Evolutionary conservation across 2,329 filamentous ascomycete genomes (phyloP).

Genomic region (Kalaharituber pfeilii): DNA sequence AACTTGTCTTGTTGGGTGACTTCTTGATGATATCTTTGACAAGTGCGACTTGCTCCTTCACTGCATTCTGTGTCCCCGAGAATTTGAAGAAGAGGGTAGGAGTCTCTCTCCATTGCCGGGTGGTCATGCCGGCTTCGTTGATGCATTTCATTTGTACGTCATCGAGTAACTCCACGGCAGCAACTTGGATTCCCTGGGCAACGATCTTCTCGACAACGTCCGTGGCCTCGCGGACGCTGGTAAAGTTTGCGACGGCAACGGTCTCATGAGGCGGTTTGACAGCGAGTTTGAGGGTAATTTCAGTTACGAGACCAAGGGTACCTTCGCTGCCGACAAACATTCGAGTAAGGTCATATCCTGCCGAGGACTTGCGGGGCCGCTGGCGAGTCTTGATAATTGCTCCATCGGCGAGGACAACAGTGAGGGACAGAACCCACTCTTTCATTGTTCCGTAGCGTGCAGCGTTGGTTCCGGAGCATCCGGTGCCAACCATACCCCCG

Average conservation of each 20-base stretch:
- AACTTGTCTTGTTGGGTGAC: constrained; percentile 42
- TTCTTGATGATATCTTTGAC: constrained; percentile 33
- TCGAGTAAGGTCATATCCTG: constrained; percentile 79
- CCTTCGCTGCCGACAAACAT: constrained; percentile 85
- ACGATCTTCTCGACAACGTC: constrained; percentile 59
- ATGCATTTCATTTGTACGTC: constrained; percentile 75
- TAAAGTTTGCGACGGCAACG: constrained; percentile 70
- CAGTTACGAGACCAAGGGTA: constrained; percentile 77
- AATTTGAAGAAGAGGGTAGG: constrained; percentile 71
- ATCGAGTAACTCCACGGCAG: constrained; percentile 74
- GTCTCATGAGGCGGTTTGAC: constrained; percentile 61
- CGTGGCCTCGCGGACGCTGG: constrained; percentile 57
- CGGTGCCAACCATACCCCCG: constrained; percentile 68
- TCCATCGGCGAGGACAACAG: constrained; percentile 76
- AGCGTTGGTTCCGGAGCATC: constrained; percentile 63
- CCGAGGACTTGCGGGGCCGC: constrained; percentile 69
- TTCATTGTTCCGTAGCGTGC: constrained; percentile 91
- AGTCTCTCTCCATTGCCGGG: constrained; percentile 52
- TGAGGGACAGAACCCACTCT: constrained; percentile 77
- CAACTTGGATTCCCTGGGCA: constrained; percentile 53
- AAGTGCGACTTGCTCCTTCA: constrained; percentile 47
- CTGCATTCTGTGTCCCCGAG: constrained; percentile 23
- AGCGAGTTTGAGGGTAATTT: constrained; percentile 74
- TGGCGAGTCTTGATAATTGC: constrained; percentile 80
- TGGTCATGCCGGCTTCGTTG: constrained; percentile 53